Evolutionary conservation across 2,329 filamentous ascomycete species (phyloP), one percentile per base, ranked within the genome.

Genomic region (Aspergillus tamarii): DNA sequence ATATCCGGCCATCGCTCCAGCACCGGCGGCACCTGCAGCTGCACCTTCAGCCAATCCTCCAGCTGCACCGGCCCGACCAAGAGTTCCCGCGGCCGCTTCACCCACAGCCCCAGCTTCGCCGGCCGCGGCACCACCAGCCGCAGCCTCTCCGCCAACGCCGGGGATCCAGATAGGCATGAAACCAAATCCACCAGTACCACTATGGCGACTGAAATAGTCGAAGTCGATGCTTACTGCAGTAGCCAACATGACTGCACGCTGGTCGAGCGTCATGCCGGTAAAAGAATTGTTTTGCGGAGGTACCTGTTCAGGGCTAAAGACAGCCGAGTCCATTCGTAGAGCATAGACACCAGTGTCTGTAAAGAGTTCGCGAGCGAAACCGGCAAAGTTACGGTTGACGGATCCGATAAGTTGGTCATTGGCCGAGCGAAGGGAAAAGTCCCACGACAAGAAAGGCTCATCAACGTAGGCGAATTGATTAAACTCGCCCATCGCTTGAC

Each of bases 261-360:
- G 87, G 69, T 89, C 88, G 3, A 90, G 81, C 1, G 87, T 88
- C 87, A 90, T 88, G 4, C 85, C 85, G 1, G 78, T 77, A 12
- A 70, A 66, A 2, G 73, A 55, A 19, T 73, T 68, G 23, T 43
- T 60, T 39, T 71, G 62, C 26, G 65, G 30, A 57, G 68, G 52
- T 28, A 68, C 41, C 72, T 76, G 21, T 73, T 78, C 63, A 79
- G 77, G 19, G 78, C 80, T 59, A 76, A 78, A n/a, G 72, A 65
- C 80, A 16, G 86, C 87, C 23, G 85, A 83, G 70, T 90, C 88
- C 87, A 90, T 89, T 14, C 87, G 80, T 19, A 90, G 74, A 9
- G 85, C 87, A 70, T 90, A 90, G 0, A 88, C 85, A 50, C 88
- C 88, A 0, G 87, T 89, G 66, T 89, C 87, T 1, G 88, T 89